Evolutionary conservation across 164 flowering plant genomes (phyloP).

Genomic region (Santalum album): DNA sequence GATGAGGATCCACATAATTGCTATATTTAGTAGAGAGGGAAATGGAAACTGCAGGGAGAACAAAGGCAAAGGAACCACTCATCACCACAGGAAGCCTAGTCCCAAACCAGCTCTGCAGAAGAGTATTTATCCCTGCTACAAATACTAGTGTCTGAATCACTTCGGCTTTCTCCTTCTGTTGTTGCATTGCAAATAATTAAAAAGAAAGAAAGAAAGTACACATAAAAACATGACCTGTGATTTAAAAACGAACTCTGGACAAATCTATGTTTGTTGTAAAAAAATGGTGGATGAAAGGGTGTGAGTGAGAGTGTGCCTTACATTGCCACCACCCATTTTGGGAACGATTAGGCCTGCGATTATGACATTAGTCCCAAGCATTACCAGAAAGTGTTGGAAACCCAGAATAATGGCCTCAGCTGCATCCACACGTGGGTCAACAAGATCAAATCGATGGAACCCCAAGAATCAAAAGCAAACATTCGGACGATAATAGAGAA

Average conservation of each 20-base stretch:
- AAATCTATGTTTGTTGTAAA: too few relatives aligned
- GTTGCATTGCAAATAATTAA: neutral
- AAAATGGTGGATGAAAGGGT: too few relatives aligned
- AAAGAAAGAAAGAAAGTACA: neutral
- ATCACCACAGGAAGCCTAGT: constrained; percentile 60
- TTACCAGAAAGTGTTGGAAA: constrained; percentile 62
- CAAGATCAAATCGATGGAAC: neutral
- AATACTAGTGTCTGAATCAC: constrained; percentile 59
- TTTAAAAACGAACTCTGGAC: too few relatives aligned
- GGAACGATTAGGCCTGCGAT: constrained; percentile 50
- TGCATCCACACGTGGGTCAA: constrained; percentile 16
- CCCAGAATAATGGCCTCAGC: constrained; percentile 49
- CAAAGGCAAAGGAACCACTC: constrained; percentile 54
- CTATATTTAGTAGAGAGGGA: constrained; percentile 25
- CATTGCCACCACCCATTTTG: constrained; percentile 66
- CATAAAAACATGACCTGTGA: too few relatives aligned
- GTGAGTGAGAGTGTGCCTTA: constrained; percentile 14
- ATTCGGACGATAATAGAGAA: neutral
- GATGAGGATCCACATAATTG: constrained; percentile 26
- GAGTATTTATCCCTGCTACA: constrained; percentile 63
- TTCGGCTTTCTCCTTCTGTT: constrained; percentile 53
- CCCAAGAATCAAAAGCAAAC: neutral
- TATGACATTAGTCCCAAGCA: constrained; percentile 58
- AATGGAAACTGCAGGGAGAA: constrained; percentile 41
- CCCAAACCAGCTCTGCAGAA: constrained; percentile 57